Conservation (phyloP, 2,329 filamentous ascomycete genomes). For the Elsinoe ampelina region DNA sequence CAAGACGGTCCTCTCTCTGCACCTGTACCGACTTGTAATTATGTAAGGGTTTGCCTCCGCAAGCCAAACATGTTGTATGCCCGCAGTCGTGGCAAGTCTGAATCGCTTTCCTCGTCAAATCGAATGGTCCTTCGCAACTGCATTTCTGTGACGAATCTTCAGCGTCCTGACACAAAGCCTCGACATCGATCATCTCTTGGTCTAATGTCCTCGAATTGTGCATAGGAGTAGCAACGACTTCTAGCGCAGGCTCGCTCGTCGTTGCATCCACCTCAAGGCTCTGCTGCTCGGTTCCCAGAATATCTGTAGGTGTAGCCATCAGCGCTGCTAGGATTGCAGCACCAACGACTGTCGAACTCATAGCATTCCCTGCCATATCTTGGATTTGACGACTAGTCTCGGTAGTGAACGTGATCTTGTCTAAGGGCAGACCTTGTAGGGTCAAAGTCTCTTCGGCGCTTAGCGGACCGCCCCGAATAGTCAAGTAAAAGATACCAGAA, state of each 20-base stretch:
- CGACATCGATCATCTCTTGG: background rate
- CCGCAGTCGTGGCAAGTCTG: slow-evolving; percentile 43
- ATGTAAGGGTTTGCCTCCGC: slow-evolving; percentile 47
- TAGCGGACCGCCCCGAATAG: slow-evolving; percentile 51
- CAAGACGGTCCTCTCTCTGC: slow-evolving; percentile 22
- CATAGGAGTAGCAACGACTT: background rate
- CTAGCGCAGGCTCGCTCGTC: background rate
- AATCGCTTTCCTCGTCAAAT: slow-evolving; percentile 32
- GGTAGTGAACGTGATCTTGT: slow-evolving; percentile 53
- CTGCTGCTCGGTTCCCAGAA: background rate
- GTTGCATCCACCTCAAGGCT: background rate
- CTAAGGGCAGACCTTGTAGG: slow-evolving; percentile 59
- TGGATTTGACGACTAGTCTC: slow-evolving; percentile 51
- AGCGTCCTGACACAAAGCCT: slow-evolving; percentile 5
- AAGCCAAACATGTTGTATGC: slow-evolving; percentile 46
- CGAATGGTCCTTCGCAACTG: slow-evolving; percentile 45
- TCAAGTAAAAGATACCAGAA: slow-evolving; percentile 50
- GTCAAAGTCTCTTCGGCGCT: slow-evolving; percentile 53
- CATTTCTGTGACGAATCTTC: slow-evolving; percentile 32
- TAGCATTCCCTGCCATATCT: slow-evolving; percentile 69
- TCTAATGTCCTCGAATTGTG: too few relatives aligned
- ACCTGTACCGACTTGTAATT: slow-evolving; percentile 26
- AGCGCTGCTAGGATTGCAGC: slow-evolving; percentile 52
- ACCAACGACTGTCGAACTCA: slow-evolving; percentile 65
- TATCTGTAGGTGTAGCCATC: slow-evolving; percentile 30